Evolutionary conservation across 257 asterid species (phyloP).

Genomic region (Jaltomata sinuosa): DNA sequence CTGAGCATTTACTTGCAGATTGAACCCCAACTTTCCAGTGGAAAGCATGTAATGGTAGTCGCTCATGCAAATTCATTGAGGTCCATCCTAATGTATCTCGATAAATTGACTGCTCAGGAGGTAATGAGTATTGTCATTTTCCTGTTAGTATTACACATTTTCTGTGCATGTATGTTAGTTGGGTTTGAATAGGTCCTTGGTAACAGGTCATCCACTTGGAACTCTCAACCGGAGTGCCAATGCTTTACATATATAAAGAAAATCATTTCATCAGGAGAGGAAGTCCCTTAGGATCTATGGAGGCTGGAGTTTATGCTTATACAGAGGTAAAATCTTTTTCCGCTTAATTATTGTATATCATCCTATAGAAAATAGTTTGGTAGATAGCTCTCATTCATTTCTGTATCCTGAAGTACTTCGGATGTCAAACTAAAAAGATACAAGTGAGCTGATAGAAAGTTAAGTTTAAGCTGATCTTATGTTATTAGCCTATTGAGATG

Average conservation of each 20-base stretch:
- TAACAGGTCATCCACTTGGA: slow-evolving; percentile 79
- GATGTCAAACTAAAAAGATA: background rate
- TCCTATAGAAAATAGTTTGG: background rate
- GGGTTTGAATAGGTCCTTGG: background rate
- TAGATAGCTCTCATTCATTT: background rate
- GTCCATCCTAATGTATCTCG: slow-evolving; percentile 93
- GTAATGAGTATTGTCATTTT: slow-evolving; percentile 17
- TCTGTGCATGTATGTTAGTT: background rate
- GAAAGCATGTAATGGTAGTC: slow-evolving; percentile 77
- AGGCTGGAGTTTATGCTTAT: slow-evolving; percentile 82
- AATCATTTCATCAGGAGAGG: slow-evolving; percentile 73
- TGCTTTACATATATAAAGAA: slow-evolving; percentile 67
- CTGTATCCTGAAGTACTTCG: background rate
- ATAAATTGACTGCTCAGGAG: slow-evolving; percentile 72
- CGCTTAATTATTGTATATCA: background rate
- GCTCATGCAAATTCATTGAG: slow-evolving; percentile 95
- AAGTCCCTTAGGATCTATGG: slow-evolving; percentile 64
- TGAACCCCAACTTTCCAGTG: slow-evolving; percentile 64
- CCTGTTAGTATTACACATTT: background rate
- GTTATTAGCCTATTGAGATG: background rate
- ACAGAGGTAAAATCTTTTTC: slow-evolving; percentile 48
- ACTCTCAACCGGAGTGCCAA: slow-evolving; percentile 90
- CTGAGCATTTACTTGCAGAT: slow-evolving; percentile 35
- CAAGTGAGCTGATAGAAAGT: background rate
- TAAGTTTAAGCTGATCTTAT: background rate